Percentiles rank a stretch among this genome's conserved stretches.
Conservation (phyloP, 2,329 filamentous ascomycete species). For the Ceratocystis papillata region DNA sequence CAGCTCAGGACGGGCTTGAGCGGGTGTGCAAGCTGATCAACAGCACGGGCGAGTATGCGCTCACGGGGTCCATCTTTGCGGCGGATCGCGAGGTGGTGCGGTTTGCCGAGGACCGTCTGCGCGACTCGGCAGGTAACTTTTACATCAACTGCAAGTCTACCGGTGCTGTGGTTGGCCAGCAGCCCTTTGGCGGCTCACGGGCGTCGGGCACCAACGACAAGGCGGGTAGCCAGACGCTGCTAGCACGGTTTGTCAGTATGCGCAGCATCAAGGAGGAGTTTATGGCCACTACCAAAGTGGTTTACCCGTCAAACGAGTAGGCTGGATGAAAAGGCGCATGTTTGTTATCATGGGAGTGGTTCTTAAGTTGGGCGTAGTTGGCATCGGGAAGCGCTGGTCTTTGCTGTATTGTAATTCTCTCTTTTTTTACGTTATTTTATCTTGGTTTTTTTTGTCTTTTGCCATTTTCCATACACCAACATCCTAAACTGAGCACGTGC, state of each 20-base stretch:
- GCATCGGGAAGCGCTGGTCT: conserved; percentile 11
- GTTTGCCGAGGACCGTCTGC: conserved; percentile 57
- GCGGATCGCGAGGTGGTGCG: conserved; percentile 54
- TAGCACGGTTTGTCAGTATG: conserved; percentile 56
- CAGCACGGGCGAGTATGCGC: conserved; percentile 60
- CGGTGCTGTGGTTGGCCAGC: conserved; percentile 60
- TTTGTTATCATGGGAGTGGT: no score
- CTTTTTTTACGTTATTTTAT: conserved; percentile 13
- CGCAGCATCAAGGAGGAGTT: conserved; percentile 69
- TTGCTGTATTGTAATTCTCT: conserved; percentile 5
- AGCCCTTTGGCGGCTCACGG: conserved; percentile 58
- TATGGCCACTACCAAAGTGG: conserved; percentile 48
- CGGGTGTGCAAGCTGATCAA: conserved; percentile 55
- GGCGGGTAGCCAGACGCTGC: conserved; percentile 53
- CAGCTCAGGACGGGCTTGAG: conserved; percentile 44
- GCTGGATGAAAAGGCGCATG: no score
- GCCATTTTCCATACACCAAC: neutral
- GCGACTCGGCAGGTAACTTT: conserved; percentile 70
- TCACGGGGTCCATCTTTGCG: conserved; percentile 69
- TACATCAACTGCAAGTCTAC: conserved; percentile 80
- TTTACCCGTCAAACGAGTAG: conserved; percentile 59
- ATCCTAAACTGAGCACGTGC: neutral
- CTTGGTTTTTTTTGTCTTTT: neutral
- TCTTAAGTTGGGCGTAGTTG: conserved; percentile 6
- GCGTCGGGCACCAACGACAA: conserved; percentile 65